These are phyloP conservation scores for Sugiyamaella valdiviana DNA, from an alignment of 805 yeast genomes.

Conservation along the genomic window DNA sequence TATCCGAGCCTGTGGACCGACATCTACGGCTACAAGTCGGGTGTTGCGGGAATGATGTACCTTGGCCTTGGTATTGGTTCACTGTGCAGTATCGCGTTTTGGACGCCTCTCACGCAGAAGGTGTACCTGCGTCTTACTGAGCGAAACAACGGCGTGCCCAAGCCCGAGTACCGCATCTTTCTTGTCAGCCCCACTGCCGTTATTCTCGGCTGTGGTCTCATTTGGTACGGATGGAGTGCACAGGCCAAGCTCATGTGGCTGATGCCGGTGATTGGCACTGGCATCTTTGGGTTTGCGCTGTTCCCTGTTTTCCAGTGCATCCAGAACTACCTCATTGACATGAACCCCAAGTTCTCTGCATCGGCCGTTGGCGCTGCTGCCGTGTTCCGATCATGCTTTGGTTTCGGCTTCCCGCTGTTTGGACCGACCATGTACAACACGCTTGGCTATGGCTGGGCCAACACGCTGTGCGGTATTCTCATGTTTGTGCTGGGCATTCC, in stretches of 20 bases:
- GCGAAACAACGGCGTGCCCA: constrained; percentile 46
- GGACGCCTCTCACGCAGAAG: constrained; percentile 41
- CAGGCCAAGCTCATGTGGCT: constrained; percentile 52
- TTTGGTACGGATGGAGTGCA: constrained; percentile 73
- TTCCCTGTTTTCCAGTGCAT: constrained; percentile 63
- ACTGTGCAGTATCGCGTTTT: constrained; percentile 42
- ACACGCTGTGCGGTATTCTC: constrained; percentile 53
- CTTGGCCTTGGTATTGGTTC: constrained; percentile 53
- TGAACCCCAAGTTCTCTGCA: constrained; percentile 63
- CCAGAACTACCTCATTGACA: constrained; percentile 63
- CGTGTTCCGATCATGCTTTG: constrained; percentile 58
- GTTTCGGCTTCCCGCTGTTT: constrained; percentile 64
- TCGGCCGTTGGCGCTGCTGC: constrained; percentile 66
- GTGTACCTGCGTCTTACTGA: constrained; percentile 36
- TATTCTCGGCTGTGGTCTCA: constrained; percentile 51
- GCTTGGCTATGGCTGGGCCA: constrained; percentile 68
- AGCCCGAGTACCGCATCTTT: constrained; percentile 58
- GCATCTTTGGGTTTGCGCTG: constrained; percentile 52
- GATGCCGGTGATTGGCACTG: constrained; percentile 57
- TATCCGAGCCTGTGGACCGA: constrained; percentile 49
- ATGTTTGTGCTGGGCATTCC: constrained; percentile 59
- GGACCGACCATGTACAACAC: constrained; percentile 50
- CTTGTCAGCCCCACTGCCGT: constrained; percentile 45
- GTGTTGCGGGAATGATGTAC: constrained; percentile 54
- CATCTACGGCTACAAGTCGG: constrained; percentile 42